These are phyloP conservation scores for Paraphaeosphaeria sporulosa DNA, from an alignment of 2,329 filamentous ascomycete genomes.

Conservation along the genomic window DNA sequence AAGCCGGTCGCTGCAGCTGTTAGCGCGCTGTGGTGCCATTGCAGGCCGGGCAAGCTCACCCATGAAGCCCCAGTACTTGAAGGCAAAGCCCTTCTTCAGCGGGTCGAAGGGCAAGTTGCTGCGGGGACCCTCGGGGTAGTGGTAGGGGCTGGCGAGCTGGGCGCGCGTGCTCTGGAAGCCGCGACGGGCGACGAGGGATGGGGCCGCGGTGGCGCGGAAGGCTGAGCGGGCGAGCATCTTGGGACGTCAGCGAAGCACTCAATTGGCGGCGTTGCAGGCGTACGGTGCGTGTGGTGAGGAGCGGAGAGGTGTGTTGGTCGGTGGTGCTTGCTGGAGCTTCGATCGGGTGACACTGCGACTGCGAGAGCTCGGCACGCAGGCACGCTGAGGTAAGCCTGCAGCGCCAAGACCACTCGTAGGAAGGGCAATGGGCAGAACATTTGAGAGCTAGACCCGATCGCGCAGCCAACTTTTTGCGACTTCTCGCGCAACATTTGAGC, in stretches of 20 bases:
- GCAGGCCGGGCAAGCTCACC: conserved; percentile 54
- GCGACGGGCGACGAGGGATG: conserved; percentile 80
- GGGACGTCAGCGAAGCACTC: conserved; percentile 41
- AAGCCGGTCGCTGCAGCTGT: conserved; percentile 64
- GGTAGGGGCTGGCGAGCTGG: conserved; percentile 89
- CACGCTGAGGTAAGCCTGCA: conserved; percentile 8
- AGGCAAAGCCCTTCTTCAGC: conserved; percentile 81
- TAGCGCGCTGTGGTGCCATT: conserved; percentile 40
- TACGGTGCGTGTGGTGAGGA: conserved; percentile 41
- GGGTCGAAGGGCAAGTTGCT: conserved; percentile 98
- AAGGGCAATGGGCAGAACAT: not conserved
- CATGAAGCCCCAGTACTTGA: conserved; percentile 85
- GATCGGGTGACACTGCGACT: conserved; percentile 17
- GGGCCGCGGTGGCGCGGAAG: conserved; percentile 67
- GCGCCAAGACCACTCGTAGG: not conserved
- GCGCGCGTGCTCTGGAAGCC: conserved; percentile 91
- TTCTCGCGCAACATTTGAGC: not conserved
- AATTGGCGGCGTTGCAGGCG: conserved; percentile 34
- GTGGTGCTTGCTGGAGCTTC: conserved; percentile 13
- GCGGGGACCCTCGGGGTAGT: conserved; percentile 96
- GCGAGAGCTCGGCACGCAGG: conserved; percentile 8
- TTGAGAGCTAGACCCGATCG: conserved; percentile 1
- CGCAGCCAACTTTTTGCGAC: conserved; percentile 4
- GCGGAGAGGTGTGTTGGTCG: conserved; percentile 23
- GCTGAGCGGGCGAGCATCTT: conserved; percentile 81